Evolutionary conservation across 2,329 filamentous ascomycete species (phyloP), one percentile per base, ranked within the genome.

Genomic region (Fusarium subtropicale): DNA sequence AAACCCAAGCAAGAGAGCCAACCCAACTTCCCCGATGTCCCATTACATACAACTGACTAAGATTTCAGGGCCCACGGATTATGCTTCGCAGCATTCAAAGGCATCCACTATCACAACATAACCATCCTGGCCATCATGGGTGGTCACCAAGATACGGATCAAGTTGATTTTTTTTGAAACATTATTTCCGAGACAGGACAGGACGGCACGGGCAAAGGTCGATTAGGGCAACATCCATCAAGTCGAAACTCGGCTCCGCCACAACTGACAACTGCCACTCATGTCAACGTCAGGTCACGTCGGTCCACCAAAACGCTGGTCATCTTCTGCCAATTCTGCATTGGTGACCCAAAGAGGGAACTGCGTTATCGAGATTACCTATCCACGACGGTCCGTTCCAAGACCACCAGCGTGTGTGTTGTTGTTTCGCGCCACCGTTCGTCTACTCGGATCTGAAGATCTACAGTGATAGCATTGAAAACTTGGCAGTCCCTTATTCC

Each of bases 251-350:
- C 56, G 58, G 59, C 62, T 52, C 64, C 60, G 68, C 71, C 68
- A 73, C 71, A 73, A 71, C 71, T 73, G 68, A 64, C 59, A 63
- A 63, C 58, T 63, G 60, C 42, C 58, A 63, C 31, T 63, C 58
- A 61, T 55, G 47, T 61, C 56, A 56, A 41, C 44, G 39, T 61
- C 59, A 61, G 34, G 60, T 42, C 46, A 45, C 51, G 39, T 55
- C 34, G 30, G n/a, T 22, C 31, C 31, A 36, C 42, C n/a, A 38
- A 56, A 36, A 57, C 16, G 30, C 24, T 47, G 41, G 18, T 63
- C 34, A 56, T 42, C 28, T 20, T 46, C 28, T 63, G 18, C 53
- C 60, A 58, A 34, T 53, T 47, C 41, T 60, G 46, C 31, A 26
- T 33, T 64, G 48, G 52, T 55, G 55, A 39, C 51, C 20, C 38